Conservation (phyloP, 768 basidiomycete species). For the Termitomyces titanicus region DNA sequence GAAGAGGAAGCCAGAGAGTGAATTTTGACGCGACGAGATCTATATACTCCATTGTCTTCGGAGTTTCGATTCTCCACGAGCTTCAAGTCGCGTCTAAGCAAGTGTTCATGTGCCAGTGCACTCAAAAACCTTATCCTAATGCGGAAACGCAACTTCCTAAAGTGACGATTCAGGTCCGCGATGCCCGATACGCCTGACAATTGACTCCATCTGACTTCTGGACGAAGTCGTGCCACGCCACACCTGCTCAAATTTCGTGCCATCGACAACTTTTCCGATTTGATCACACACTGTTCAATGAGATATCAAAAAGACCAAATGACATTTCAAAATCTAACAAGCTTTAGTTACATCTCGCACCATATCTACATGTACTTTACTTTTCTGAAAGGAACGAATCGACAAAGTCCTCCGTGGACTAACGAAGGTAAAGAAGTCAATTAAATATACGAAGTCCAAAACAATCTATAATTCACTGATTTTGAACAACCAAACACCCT, state of each 20-base stretch:
- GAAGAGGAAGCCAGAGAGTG: conserved; percentile 4
- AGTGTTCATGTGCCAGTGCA: no score
- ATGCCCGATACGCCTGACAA: background rate
- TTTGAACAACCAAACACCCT: background rate
- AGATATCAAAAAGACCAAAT: background rate
- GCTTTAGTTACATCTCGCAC: background rate
- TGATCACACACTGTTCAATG: no score
- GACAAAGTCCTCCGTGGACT: background rate
- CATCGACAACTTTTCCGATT: no score
- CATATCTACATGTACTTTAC: background rate
- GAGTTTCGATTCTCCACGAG: conserved; percentile 17
- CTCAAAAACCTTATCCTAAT: conserved; percentile 8
- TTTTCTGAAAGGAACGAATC: background rate
- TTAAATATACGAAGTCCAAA: background rate
- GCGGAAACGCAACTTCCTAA: conserved; percentile 9
- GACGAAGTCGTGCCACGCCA: conserved; percentile 11
- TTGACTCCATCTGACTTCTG: conserved; percentile 6
- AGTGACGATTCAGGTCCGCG: background rate
- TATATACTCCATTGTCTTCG: conserved; percentile 14
- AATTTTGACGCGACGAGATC: background rate
- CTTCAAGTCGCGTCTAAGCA: conserved; percentile 6
- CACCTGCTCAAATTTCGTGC: no score
- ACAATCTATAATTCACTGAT: background rate
- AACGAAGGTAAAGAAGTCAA: no score
- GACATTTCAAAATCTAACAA: background rate